Conservation (phyloP, 768 basidiomycete species). For the Suillus brevipes region DNA sequence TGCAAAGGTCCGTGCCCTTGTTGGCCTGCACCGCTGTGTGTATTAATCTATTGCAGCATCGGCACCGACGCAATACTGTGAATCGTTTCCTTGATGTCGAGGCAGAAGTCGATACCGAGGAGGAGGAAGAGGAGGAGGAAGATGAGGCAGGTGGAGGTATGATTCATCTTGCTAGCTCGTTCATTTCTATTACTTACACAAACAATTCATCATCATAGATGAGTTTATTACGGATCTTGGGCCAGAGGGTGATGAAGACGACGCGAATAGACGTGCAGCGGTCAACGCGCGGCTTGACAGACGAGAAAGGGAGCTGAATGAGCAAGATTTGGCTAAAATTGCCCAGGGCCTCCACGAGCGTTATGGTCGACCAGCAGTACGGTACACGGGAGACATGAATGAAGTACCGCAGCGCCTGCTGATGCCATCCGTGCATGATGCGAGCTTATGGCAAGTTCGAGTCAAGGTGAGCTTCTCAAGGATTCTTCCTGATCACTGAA, state of each 20-base stretch:
- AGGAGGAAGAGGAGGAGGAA: slow-evolving; percentile 90
- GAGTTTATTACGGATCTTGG: slow-evolving; percentile 67
- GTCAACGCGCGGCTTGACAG: slow-evolving; percentile 73
- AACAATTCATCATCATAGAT: slow-evolving; percentile 39
- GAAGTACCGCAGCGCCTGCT: slow-evolving; percentile 89
- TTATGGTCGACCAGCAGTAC: slow-evolving; percentile 66
- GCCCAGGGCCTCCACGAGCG: slow-evolving; percentile 80
- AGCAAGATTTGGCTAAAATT: slow-evolving; percentile 80
- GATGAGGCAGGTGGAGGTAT: slow-evolving; percentile 65
- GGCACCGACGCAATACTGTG: slow-evolving; percentile 62
- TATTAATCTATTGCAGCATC: slow-evolving; percentile 42
- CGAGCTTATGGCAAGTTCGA: slow-evolving; percentile 92
- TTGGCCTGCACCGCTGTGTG: slow-evolving; percentile 9
- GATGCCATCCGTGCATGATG: slow-evolving; percentile 96
- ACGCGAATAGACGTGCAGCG: slow-evolving; percentile 45
- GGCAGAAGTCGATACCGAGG: slow-evolving; percentile 95
- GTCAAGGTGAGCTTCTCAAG: slow-evolving; percentile 65
- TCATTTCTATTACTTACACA: slow-evolving; percentile 3
- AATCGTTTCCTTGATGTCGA: slow-evolving; percentile 94
- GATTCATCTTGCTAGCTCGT: slow-evolving; percentile 16
- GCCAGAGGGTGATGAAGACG: slow-evolving; percentile 67
- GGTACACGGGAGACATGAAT: slow-evolving; percentile 90
- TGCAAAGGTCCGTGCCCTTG: slow-evolving; percentile 49
- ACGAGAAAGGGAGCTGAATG: slow-evolving; percentile 70
- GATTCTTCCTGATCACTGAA: not conserved